Evolutionary conservation across 1,139 yeast species (phyloP).

Genomic region (Kurtzmaniella quercitrusa): DNA sequence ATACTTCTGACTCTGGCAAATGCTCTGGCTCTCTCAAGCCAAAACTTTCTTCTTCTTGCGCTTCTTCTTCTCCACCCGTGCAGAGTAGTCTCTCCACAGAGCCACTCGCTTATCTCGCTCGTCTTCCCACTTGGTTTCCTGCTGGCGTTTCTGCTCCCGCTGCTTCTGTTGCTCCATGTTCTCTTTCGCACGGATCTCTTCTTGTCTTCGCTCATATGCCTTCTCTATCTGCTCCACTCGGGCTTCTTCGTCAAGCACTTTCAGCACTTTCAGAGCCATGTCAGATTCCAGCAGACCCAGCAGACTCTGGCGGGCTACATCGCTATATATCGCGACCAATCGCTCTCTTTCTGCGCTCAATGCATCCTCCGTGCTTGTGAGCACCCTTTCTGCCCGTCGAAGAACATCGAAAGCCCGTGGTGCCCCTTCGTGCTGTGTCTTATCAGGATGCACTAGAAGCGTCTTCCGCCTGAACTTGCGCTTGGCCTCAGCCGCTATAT

Average conservation of each 20-base stretch:
- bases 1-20: too few species aligned
- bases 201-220: slow-evolving; percentile 26
- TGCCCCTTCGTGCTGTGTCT: slow-evolving; percentile 50
- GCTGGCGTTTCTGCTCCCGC: slow-evolving; percentile 31
- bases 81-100: slow-evolving; percentile 55
- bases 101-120: slow-evolving; percentile 55
- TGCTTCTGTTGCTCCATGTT: slow-evolving; percentile 18
- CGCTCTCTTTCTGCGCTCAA: slow-evolving; percentile 30
- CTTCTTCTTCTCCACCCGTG: slow-evolving; percentile 42
- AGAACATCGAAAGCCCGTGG: slow-evolving; percentile 59
- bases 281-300: not conserved
- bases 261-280: slow-evolving; percentile 12
- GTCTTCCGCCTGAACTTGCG: slow-evolving; percentile 55
- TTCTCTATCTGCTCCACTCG: slow-evolving; percentile 30
- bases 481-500: slow-evolving; percentile 30
- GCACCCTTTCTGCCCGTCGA: slow-evolving; percentile 32
- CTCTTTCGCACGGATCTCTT: slow-evolving; percentile 27
- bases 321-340: slow-evolving; percentile 32
- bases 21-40: slow-evolving; percentile 25
- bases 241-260: slow-evolving; percentile 31
- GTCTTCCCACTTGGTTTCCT: slow-evolving; percentile 59
- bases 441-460: slow-evolving; percentile 67
- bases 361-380: slow-evolving; percentile 10
- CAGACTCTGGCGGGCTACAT: slow-evolving; percentile 27
- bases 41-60: slow-evolving; percentile 27